Percentiles rank a stretch among this genome's conserved stretches.
Conservation (phyloP, 208 protist species). For the Vickermania ingenoplastis region DNA sequence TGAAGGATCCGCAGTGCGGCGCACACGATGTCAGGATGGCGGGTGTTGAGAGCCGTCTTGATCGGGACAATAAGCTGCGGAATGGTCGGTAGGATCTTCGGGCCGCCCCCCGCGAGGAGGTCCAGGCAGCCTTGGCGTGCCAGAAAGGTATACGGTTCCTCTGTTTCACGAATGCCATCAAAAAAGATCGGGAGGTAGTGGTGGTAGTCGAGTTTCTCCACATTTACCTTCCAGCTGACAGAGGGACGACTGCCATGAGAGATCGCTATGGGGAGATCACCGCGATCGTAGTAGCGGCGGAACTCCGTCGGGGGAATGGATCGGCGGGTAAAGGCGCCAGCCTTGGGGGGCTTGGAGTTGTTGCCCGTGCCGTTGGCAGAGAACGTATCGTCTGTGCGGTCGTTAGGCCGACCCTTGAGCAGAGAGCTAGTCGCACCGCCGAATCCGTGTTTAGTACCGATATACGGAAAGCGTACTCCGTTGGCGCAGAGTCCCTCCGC, state of each 20-base stretch:
- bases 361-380: constrained; percentile 69
- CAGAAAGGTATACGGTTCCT: constrained; percentile 97
- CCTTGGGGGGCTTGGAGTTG: constrained; percentile 60
- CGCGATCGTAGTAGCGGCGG: constrained; percentile 96
- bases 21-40: constrained; percentile 96
- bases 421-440: constrained; percentile 85
- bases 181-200: constrained; percentile 99
- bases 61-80: constrained; percentile 99
- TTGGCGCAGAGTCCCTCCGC: constrained; percentile 7
- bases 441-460: constrained; percentile 56
- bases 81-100: constrained; percentile 97
- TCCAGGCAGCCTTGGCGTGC: constrained; percentile 93
- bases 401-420: constrained; percentile 67
- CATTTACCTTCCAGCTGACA: constrained; percentile 97
- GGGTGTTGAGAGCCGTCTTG: constrained; percentile 98
- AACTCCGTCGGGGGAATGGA: constrained; percentile 93
- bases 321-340: constrained; percentile 80
- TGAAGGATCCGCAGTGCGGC: constrained; percentile 95
- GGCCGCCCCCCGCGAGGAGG: constrained; percentile 92
- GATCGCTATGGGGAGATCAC: constrained; percentile 96
- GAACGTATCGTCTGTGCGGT: constrained; percentile 54
- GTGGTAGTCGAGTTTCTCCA: constrained; percentile 98
- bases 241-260: constrained; percentile 81
- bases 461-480: constrained; percentile 60
- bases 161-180: constrained; percentile 96